A percentile compares a stretch with the other conserved stretches of the same genome.
These are phyloP conservation scores for Candida golubevii DNA, from an alignment of 805 yeast genomes.

Conservation along the genomic window DNA sequence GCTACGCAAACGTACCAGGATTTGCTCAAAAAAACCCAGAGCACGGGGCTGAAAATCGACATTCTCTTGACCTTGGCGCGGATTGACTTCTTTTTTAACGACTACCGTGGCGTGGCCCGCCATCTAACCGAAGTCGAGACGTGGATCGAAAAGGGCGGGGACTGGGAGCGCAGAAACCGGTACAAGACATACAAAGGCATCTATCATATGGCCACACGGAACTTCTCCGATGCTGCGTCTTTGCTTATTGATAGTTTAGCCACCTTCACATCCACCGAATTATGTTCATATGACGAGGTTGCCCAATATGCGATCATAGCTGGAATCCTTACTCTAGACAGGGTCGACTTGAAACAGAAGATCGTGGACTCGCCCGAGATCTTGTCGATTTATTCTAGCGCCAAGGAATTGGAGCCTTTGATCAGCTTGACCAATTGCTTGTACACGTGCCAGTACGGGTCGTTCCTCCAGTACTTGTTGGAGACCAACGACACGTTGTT, in stretches of 20 bases:
- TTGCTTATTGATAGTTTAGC: slow-evolving; percentile 87
- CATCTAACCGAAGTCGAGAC: slow-evolving; percentile 68
- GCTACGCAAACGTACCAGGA: slow-evolving; percentile 64
- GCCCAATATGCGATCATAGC: slow-evolving; percentile 84
- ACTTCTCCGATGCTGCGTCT: slow-evolving; percentile 80
- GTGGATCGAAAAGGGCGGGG: slow-evolving; percentile 94
- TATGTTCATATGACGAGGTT: slow-evolving; percentile 83
- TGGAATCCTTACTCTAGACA: slow-evolving; percentile 78
- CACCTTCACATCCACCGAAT: slow-evolving; percentile 90
- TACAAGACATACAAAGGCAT: slow-evolving; percentile 89
- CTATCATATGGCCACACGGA: slow-evolving; percentile 76
- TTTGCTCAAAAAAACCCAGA: slow-evolving; percentile 74
- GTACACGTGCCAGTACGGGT: slow-evolving; percentile 81
- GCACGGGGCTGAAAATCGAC: slow-evolving; percentile 89
- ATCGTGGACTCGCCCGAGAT: slow-evolving; percentile 94
- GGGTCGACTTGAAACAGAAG: slow-evolving; percentile 79
- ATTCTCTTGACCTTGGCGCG: slow-evolving; percentile 75
- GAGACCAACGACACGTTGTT: slow-evolving; percentile 73
- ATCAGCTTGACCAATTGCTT: slow-evolving; percentile 79
- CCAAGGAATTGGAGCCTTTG: slow-evolving; percentile 72
- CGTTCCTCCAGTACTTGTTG: slow-evolving; percentile 71
- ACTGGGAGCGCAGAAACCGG: slow-evolving; percentile 97
- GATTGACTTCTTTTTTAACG: slow-evolving; percentile 85
- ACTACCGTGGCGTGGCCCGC: slow-evolving; percentile 62
- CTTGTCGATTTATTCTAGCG: slow-evolving; percentile 68